Evolutionary conservation across 768 basidiomycete species (phyloP), one percentile per base, ranked within the genome.

Genomic region (Guyanaporus albipodus): DNA sequence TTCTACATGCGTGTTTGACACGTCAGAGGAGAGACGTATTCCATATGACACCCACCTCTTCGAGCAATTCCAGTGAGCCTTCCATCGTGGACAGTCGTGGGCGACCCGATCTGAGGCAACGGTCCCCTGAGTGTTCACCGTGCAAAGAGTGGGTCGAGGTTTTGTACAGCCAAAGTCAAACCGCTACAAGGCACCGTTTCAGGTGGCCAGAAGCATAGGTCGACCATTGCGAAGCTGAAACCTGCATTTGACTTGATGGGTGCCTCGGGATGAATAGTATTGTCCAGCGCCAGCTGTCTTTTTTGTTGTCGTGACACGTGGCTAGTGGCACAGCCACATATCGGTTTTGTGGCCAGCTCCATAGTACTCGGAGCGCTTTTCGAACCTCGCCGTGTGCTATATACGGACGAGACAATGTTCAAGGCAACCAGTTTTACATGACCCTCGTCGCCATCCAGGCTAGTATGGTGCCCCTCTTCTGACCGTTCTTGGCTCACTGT

Each of bases 1-100:
- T 76, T 79, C 82, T 83, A 51, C 28, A 45, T 9, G 2, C 32
- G 21, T 8, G 8, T 44, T n/a, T 18, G 24, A 34, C 22, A 44
- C 8, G 29, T 36, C 31, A 26, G 42, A 27, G 27, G 24, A 14
- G 18, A 14, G 28, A 6, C 10, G 10, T 6, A 28, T 33, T 32
- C 29, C n/a, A 11, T 19, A 28, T 26, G 19, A 21, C 14, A 48
- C 63, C 4, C 14, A 66, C 64, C 56, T 62, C 64, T 48, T 66
- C 64, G 17, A 66, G 54, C n/a, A 53, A 51, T 18, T 58, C 64
- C 11, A 66, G 47, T 7, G 62, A 55, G 24, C 23, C 36, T 19
- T 48, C 38, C 64, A 64, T 68, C 38, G 31, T 33, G 39, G 33
- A 12, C 12, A 24, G 23, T 32, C 21, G 32, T 21, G 42, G 10